Evolutionary conservation across 495 filamentous ascomycete species (phyloP).

Genomic region (Penicillium cataractarum): DNA sequence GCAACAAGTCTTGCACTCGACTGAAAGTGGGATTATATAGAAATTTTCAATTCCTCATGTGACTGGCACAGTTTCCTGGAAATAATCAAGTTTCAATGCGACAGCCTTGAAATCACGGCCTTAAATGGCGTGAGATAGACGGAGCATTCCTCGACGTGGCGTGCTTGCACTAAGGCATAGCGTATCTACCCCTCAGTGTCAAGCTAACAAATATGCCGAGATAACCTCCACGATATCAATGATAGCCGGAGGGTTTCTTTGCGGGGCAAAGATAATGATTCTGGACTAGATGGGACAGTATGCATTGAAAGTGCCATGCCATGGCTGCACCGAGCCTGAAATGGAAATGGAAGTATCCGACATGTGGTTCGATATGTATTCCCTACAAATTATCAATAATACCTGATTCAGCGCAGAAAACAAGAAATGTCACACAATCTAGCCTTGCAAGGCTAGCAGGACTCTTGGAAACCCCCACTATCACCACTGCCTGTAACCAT

Average conservation of each 20-base stretch:
- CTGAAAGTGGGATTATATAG: background rate
- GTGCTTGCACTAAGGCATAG: background rate
- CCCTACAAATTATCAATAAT: no score
- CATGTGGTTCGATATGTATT: no score
- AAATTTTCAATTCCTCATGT: no score
- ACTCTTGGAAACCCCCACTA: no score
- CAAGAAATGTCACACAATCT: no score
- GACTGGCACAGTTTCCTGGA: background rate
- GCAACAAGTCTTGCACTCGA: background rate
- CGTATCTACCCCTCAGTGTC: background rate
- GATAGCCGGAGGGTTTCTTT: background rate
- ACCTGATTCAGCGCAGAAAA: no score
- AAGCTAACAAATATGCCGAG: background rate
- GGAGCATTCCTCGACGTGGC: background rate
- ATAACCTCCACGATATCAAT: background rate
- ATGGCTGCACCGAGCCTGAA: no score
- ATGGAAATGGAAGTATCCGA: background rate
- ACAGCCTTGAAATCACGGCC: background rate
- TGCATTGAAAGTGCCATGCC: background rate
- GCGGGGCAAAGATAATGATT: background rate
- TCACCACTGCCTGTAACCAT: no score
- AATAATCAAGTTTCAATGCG: background rate
- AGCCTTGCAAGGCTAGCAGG: no score
- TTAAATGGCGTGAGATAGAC: background rate
- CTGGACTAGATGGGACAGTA: background rate